Percentiles rank a stretch among this genome's conserved stretches.
These are phyloP conservation scores for Begonia loranthoides DNA, from an alignment of 306 rosid species.

Conservation along the genomic window DNA sequence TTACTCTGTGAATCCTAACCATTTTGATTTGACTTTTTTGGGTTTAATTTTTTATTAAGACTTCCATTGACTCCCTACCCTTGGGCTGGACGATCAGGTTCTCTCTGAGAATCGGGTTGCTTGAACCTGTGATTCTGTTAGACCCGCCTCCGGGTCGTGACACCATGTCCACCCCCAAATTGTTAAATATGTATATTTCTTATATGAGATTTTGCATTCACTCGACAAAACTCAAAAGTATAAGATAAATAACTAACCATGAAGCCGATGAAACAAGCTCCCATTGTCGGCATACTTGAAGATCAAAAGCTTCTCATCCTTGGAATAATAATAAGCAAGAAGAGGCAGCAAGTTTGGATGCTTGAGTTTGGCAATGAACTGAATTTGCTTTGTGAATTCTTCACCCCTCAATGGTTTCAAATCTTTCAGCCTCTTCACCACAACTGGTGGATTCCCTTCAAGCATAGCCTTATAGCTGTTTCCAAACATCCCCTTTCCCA, in stretches of 20 bases:
- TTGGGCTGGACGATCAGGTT: too few relatives aligned
- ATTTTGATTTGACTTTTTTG: too few relatives aligned
- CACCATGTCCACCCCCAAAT: too few relatives aligned
- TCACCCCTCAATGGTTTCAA: conserved; percentile 42
- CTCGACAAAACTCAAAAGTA: too few relatives aligned
- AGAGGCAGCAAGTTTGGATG: conserved; percentile 53
- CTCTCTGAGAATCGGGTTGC: too few relatives aligned
- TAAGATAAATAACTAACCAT: conserved; percentile 26
- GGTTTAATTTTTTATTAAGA: too few relatives aligned
- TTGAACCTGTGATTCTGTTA: too few relatives aligned
- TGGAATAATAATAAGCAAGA: conserved; percentile 49
- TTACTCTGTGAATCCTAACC: too few relatives aligned
- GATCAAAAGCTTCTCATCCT: conserved; percentile 54
- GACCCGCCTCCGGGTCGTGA: too few relatives aligned
- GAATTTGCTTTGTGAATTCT: conserved; percentile 36
- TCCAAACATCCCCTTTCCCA: conserved; percentile 65
- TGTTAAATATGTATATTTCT: too few relatives aligned
- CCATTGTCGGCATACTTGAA: conserved; percentile 44
- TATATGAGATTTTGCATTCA: too few relatives aligned
- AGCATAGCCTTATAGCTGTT: conserved; percentile 65
- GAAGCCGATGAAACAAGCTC: conserved; percentile 47
- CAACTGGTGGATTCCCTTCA: conserved; percentile 28
- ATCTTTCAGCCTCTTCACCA: conserved; percentile 70
- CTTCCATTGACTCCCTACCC: too few relatives aligned
- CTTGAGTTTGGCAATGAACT: conserved; percentile 28